Base-by-base conservation (phyloP, 2,329 filamentous ascomycete species). In the Pleomassaria siparia region DNA sequence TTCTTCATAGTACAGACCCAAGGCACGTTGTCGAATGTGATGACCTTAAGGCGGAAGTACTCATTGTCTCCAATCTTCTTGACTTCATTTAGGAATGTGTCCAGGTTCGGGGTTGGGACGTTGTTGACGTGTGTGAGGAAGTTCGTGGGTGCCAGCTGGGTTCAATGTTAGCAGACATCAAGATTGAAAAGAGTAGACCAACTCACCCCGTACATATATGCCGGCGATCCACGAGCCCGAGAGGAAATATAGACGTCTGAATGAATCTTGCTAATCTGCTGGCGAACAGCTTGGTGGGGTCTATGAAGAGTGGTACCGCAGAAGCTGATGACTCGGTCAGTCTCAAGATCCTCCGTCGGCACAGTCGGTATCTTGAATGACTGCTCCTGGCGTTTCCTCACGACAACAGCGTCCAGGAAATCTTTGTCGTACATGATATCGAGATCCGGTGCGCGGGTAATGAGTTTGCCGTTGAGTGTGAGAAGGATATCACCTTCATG, bases 1-100 rank as follows among this genome's bases (percentile, higher is more conserved):
- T 97, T 97, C 84, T 99, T 99, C 89, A 99, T 96, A 8, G 94
- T 99, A 30, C 95, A 89, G n/a, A 99, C 91, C 91, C 94, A 99
- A 3, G 92, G 92, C 9, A 99, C 91, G 63, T 95, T 95, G 71
- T 99, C 94, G 65, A 99, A 99, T 0, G 94, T 97, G 70, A 97
- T 90, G n/a, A 94, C 90, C 70, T 92, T 91, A 44, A 99, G 80
- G 15, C 94, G 86, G 84, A 99, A 99, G 74, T 99, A 99, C 2
- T 91, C 96, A 66, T 99, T 99, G 62, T 99, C 91, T 0, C 89
- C 88, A 60, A 99, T 96, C 71, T 88, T 86, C 59, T 87, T 83
- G 15, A 95, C 91, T 54, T 91, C 88, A 21, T 78, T 77, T 52
- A 97, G 77, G 71, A 99, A 97, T 2, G 82, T 75, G 59, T 89